Evolutionary conservation across 2,329 filamentous ascomycete species (phyloP), one percentile per base, ranked within the genome.

Genomic region (Dichotomopilus funicola): DNA sequence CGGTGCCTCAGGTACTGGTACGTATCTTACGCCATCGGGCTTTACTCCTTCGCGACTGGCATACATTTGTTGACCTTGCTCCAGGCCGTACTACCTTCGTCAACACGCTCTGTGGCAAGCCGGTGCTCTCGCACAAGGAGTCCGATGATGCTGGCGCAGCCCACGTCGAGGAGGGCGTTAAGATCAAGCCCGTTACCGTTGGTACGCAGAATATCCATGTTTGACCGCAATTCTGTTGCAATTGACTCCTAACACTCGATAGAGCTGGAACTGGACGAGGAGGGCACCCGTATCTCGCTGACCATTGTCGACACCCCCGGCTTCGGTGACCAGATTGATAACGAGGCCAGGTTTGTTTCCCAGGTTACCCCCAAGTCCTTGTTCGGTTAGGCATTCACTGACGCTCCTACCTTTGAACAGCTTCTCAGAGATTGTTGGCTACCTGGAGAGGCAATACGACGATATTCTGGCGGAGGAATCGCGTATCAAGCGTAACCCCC

Each of bases 401-500:
- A 61, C 44, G 43, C 6, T 13, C 33, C 13, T 40, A 1, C 9
- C 7, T 27, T 41, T 58, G 52, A 55, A 54, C 64, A 95, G 91
- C 78, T 99, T 99, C 73, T 87, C 88, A 67, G 94, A 97, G 76
- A 99, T 99, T 68, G 91, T 96, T 65, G 92, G 91, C 65, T 96
- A 95, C 77, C 89, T 99, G 68, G 94, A 99, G 82, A 86, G 92
- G 78, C 92, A 99, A 84, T 97, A 97, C 75, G 94, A 99, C 75
- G 91, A 97, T 73, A 97, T 99, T 80, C 83, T 99, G 67, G 92
- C 94, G 61, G 92, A 97, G 78, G 94, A 99, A 79, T 97, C 94
- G 68, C 90, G 94, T 80, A 99, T 99, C 82, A 99, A 99, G 89
- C 94, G 94, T 91, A 99, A 99, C 80, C 94, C 94, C 66, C 87